Evolutionary conservation across 1,284 basidiomycete genomes (phyloP).

Genomic region (Erythrobasidium hasegawianum): DNA sequence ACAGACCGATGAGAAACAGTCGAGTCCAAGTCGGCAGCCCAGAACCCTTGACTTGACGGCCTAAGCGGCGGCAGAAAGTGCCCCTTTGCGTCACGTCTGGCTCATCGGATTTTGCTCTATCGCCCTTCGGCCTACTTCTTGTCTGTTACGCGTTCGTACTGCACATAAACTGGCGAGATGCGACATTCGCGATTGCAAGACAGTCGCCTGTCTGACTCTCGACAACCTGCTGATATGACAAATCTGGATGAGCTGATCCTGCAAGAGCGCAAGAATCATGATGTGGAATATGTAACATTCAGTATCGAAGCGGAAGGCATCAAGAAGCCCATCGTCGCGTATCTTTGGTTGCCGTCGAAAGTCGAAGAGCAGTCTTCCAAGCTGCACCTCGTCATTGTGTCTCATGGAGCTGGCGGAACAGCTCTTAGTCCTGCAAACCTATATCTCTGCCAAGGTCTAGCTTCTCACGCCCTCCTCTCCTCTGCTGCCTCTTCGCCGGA

Average conservation of each 20-base stretch:
- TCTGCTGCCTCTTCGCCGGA: background rate
- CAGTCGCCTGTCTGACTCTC: too few species aligned
- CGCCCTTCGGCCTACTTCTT: too few species aligned
- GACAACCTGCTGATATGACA: too few species aligned
- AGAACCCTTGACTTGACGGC: too few species aligned
- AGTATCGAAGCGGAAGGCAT: conserved; percentile 6
- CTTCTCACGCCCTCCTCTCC: background rate
- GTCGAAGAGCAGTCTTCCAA: background rate
- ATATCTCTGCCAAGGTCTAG: conserved; percentile 3
- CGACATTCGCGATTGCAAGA: too few species aligned
- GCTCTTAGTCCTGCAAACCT: conserved; percentile 10
- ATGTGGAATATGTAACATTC: background rate
- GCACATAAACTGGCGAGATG: too few species aligned
- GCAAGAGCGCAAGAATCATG: background rate
- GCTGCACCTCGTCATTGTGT: conserved; percentile 9
- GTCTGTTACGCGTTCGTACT: too few species aligned
- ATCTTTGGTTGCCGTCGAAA: conserved; percentile 6
- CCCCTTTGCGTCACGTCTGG: too few species aligned
- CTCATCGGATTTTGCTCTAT: too few species aligned
- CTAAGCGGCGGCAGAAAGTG: too few species aligned
- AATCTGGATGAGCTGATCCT: background rate
- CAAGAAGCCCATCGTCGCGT: conserved; percentile 23
- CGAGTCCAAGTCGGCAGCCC: too few species aligned
- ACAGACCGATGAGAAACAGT: too few species aligned
- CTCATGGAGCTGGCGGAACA: conserved; percentile 27